Percentiles rank a stretch among this genome's conserved stretches.
Evolutionary conservation across 2,329 filamentous ascomycete genomes (phyloP).

Genomic region (Neonectria neomacrospora): DNA sequence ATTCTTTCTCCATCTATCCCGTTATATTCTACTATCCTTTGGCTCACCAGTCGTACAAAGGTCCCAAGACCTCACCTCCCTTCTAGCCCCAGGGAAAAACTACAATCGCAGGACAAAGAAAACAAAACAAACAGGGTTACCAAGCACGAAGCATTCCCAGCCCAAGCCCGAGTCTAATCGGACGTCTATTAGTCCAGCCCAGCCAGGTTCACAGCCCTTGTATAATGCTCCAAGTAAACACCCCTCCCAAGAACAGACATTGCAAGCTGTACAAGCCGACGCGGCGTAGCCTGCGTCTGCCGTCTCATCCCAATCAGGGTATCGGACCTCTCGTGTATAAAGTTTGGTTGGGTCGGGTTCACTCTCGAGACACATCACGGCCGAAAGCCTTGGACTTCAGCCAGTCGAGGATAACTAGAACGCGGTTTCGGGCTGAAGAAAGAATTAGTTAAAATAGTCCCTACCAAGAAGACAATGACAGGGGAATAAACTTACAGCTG

Average conservation of each 20-base stretch:
- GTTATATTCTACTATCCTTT: conserved; percentile 11
- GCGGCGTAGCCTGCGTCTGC: conserved; percentile 19
- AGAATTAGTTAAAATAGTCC: conserved; percentile 36
- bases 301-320: conserved; percentile 37
- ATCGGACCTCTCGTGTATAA: conserved; percentile 41
- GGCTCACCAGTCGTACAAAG: conserved; percentile 36
- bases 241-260: conserved; percentile 42
- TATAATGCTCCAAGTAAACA: conserved; percentile 46
- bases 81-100: conserved; percentile 40
- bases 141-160: conserved; percentile 37
- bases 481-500: conserved; percentile 78
- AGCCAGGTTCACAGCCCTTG: conserved; percentile 41
- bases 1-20: conserved; percentile 19
- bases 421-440: conserved; percentile 83
- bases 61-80: conserved; percentile 31
- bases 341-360: conserved; percentile 46
- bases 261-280: conserved; percentile 31
- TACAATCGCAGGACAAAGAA: conserved; percentile 32
- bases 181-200: conserved; percentile 46
- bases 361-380: conserved; percentile 90
- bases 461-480: neutral
- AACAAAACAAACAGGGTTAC: conserved; percentile 37
- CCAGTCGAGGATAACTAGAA: conserved; percentile 95
- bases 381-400: conserved; percentile 96
- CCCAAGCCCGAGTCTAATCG: conserved; percentile 44